These are phyloP conservation scores for Marasmius tenuissimus DNA, from an alignment of 1,284 basidiomycete species.

Conservation along the genomic window DNA sequence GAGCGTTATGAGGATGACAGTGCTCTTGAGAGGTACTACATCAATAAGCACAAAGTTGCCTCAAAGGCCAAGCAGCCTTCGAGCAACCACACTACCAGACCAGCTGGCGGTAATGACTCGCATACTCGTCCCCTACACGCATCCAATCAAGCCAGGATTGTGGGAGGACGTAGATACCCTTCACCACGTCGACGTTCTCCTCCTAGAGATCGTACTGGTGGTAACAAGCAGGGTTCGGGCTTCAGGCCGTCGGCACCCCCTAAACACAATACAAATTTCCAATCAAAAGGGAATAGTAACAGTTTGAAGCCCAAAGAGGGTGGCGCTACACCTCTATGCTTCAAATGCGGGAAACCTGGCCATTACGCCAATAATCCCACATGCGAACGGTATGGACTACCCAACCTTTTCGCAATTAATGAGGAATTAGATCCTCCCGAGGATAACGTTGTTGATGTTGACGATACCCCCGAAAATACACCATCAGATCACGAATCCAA, in stretches of 20 bases:
- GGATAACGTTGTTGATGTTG: neutral
- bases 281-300: too few relatives aligned
- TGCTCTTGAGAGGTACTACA: neutral
- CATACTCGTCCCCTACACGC: too few relatives aligned
- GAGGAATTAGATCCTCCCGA: neutral
- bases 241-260: neutral
- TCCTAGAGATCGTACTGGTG: too few relatives aligned
- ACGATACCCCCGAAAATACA: neutral
- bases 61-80: too few relatives aligned
- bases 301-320: neutral
- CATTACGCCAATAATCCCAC: neutral
- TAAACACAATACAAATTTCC: neutral
- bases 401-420: neutral
- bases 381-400: neutral
- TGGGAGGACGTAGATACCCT: too few relatives aligned
- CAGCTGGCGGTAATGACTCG: too few relatives aligned
- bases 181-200: too few relatives aligned
- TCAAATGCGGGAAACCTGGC: neutral
- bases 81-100: too few relatives aligned
- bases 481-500: neutral
- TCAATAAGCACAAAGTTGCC: neutral
- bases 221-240: too few relatives aligned
- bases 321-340: neutral
- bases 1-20: slow-evolving; percentile 1
- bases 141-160: too few relatives aligned